Conservation (phyloP, 768 basidiomycete genomes). For the Tephrocybe sp. region DNA sequence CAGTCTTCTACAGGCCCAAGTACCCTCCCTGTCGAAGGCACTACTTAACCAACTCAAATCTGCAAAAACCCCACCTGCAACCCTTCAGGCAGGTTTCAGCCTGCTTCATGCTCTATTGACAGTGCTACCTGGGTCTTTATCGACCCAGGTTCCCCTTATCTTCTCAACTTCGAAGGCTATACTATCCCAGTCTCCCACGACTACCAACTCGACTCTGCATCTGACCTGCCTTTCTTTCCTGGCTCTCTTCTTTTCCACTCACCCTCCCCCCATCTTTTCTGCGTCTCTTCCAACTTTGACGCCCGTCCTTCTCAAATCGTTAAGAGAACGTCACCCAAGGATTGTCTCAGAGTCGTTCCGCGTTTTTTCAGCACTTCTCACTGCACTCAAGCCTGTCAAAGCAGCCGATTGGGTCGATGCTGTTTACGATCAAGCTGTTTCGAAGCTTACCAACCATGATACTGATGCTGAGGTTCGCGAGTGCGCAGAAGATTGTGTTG, state of each 20-base stretch:
- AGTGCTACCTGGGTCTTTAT: slow-evolving; percentile 82
- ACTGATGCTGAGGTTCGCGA: slow-evolving; percentile 90
- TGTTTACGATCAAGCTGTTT: slow-evolving; percentile 73
- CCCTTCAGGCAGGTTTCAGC: slow-evolving; percentile 83
- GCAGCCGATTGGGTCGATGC: slow-evolving; percentile 62
- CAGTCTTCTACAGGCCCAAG: slow-evolving; percentile 67
- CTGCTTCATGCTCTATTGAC: slow-evolving; percentile 72
- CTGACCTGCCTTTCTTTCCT: slow-evolving; percentile 85
- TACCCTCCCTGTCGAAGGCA: slow-evolving; percentile 75
- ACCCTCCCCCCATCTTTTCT: slow-evolving; percentile 58
- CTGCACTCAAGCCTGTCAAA: slow-evolving; percentile 68
- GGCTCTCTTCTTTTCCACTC: slow-evolving; percentile 72
- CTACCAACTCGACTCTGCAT: slow-evolving; percentile 79
- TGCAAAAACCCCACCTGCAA: slow-evolving; percentile 70
- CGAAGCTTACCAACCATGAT: slow-evolving; percentile 70
- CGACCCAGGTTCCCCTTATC: slow-evolving; percentile 63
- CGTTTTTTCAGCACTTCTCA: slow-evolving; percentile 80
- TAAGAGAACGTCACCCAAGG: slow-evolving; percentile 83
- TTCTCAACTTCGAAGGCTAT: slow-evolving; percentile 62
- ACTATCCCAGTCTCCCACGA: slow-evolving; percentile 64
- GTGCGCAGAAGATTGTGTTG: slow-evolving; percentile 79
- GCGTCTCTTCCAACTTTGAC: slow-evolving; percentile 64
- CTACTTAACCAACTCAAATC: slow-evolving; percentile 84
- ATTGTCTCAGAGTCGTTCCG: slow-evolving; percentile 87
- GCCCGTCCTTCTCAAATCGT: slow-evolving; percentile 69